Evolutionary conservation across 2,329 filamentous ascomycete species (phyloP).

Genomic region (Aspergillus candidus): DNA sequence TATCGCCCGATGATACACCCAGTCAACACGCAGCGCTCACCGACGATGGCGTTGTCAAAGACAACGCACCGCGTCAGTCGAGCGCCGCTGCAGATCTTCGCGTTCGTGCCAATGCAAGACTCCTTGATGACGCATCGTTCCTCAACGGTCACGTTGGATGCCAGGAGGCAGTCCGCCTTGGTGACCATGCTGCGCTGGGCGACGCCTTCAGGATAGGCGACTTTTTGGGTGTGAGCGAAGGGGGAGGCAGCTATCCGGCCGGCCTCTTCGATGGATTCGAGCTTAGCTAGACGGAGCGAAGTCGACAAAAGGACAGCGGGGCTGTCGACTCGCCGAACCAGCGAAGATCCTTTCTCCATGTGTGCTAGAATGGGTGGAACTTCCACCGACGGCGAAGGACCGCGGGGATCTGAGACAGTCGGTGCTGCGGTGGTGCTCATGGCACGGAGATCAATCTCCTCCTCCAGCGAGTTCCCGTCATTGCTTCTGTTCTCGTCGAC

Average conservation of each 20-base stretch:
- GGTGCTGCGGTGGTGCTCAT: slow-evolving; percentile 50
- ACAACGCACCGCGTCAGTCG: slow-evolving; percentile 80
- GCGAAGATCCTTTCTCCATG: slow-evolving; percentile 57
- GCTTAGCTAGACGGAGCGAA: slow-evolving; percentile 79
- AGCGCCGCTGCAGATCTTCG: slow-evolving; percentile 78
- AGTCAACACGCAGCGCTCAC: slow-evolving; percentile 75
- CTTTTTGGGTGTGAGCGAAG: slow-evolving; percentile 71
- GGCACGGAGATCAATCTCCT: slow-evolving; percentile 49
- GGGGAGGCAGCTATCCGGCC: slow-evolving; percentile 57
- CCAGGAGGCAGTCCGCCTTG: slow-evolving; percentile 73
- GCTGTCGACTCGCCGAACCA: slow-evolving; percentile 85
- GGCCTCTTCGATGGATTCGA: slow-evolving; percentile 60
- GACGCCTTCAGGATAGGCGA: slow-evolving; percentile 77
- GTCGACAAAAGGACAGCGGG: slow-evolving; percentile 72
- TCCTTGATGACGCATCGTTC: slow-evolving; percentile 92
- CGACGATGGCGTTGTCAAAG: slow-evolving; percentile 86
- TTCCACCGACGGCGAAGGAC: slow-evolving; percentile 3
- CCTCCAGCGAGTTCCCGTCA: slow-evolving; percentile 41
- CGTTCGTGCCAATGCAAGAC: slow-evolving; percentile 78
- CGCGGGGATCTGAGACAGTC: slow-evolving; percentile 10
- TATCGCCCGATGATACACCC: slow-evolving; percentile 80
- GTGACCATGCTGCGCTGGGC: slow-evolving; percentile 77
- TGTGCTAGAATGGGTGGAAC: slow-evolving; percentile 75
- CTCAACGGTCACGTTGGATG: slow-evolving; percentile 81
- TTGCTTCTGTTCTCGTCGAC: slow-evolving; percentile 35